Evolutionary conservation across 2,329 filamentous ascomycete genomes (phyloP).

Genomic region (Basipetospora chlamydospora): DNA sequence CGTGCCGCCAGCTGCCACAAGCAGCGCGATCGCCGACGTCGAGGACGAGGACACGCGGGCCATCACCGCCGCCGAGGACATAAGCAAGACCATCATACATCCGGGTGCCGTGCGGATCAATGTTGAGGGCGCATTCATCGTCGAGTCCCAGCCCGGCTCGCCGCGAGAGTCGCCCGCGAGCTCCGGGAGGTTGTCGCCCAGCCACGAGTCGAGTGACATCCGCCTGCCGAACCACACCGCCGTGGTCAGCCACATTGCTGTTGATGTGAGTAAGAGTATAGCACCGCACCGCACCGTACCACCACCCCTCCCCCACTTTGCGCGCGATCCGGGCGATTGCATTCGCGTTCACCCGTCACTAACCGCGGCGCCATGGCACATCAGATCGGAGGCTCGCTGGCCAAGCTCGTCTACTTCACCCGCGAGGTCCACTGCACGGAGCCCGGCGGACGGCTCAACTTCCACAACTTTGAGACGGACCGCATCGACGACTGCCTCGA

Average conservation of each 20-base stretch:
- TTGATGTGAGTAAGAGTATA: conserved; percentile 80
- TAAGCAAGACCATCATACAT: conserved; percentile 45
- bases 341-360: conserved; percentile 6
- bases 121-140: conserved; percentile 90
- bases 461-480: conserved; percentile 92
- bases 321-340: background rate
- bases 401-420: conserved; percentile 95
- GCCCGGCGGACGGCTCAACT: conserved; percentile 81
- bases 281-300: conserved; percentile 6
- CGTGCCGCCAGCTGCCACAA: background rate
- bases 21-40: background rate
- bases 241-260: conserved; percentile 89
- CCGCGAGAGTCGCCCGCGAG: conserved; percentile 18
- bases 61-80: conserved; percentile 38
- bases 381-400: conserved; percentile 94
- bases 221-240: conserved; percentile 90
- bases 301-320: background rate
- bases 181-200: conserved; percentile 28
- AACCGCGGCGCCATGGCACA: too few species aligned
- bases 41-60: conserved; percentile 17
- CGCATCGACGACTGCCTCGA: conserved; percentile 85
- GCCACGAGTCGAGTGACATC: conserved; percentile 75
- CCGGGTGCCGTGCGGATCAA: conserved; percentile 80
- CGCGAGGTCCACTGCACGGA: conserved; percentile 68
- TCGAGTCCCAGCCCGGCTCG: conserved; percentile 58